A percentile compares a stretch with the other conserved stretches of the same genome.
Conservation (phyloP, 192 early-diverging fungal genomes). For the Diversispora epigaea region DNA sequence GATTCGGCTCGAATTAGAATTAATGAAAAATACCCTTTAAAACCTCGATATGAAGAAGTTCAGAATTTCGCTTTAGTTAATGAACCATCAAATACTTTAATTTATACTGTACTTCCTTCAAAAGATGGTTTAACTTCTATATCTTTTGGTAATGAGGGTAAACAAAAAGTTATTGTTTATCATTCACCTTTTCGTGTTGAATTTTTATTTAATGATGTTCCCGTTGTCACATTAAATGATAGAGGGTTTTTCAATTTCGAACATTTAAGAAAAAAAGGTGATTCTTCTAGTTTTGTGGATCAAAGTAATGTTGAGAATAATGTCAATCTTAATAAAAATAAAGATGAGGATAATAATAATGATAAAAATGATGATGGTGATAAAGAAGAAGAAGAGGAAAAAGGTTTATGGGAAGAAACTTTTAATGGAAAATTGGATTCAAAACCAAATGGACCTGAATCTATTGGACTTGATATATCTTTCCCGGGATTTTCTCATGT, state of each 20-base stretch:
- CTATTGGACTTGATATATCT: constrained; percentile 88
- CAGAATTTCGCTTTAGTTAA: constrained; percentile 55
- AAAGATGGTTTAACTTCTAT: constrained; percentile 41
- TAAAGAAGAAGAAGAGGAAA: constrained; percentile 48
- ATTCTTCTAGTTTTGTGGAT: constrained; percentile 41
- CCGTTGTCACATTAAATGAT: constrained; percentile 77
- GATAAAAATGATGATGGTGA: constrained; percentile 45
- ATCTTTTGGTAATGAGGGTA: constrained; percentile 42
- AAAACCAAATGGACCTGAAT: constrained; percentile 95
- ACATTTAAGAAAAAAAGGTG: constrained; percentile 61
- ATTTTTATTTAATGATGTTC: constrained; percentile 52
- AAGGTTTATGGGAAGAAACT: constrained; percentile 80
- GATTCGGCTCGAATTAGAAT: constrained; percentile 60
- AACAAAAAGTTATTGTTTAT: constrained; percentile 50
- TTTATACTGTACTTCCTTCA: constrained; percentile 27
- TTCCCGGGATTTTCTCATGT: constrained; percentile 86
- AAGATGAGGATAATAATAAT: constrained; percentile 39
- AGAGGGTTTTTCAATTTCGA: constrained; percentile 85
- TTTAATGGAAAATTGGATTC: constrained; percentile 85
- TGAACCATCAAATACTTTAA: constrained; percentile 31
- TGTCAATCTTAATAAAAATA: constrained; percentile 42
- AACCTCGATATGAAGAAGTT: constrained; percentile 69
- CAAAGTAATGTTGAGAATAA: constrained; percentile 40
- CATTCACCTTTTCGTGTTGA: constrained; percentile 63
- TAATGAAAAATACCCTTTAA: constrained; percentile 65